Evolutionary conservation across 768 basidiomycete species (phyloP).

Genomic region (Mycena polygramma): DNA sequence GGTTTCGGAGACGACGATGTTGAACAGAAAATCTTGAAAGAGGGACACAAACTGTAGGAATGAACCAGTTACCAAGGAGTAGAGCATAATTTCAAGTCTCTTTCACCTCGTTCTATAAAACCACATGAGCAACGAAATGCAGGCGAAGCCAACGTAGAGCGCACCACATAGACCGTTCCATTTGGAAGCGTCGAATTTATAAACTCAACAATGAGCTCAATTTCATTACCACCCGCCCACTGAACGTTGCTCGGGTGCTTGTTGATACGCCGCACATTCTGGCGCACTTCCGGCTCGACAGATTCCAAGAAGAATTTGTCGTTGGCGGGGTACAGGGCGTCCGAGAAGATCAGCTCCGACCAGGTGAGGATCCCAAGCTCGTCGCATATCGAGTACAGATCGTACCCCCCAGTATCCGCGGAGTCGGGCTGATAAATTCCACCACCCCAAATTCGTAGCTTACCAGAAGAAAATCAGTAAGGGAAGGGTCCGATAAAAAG

Average conservation of each 20-base stretch:
- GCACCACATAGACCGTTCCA: slow-evolving; percentile 57
- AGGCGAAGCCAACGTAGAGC: slow-evolving; percentile 16
- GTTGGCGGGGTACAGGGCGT: slow-evolving; percentile 66
- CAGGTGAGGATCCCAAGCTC: slow-evolving; percentile 72
- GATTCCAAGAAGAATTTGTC: slow-evolving; percentile 65
- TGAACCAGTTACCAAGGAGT: not conserved
- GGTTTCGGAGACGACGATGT: slow-evolving; percentile 62
- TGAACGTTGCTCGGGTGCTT: slow-evolving; percentile 69
- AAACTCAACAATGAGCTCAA: slow-evolving; percentile 63
- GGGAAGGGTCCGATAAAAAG: no score
- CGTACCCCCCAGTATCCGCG: slow-evolving; percentile 61
- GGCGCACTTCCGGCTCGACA: slow-evolving; percentile 67
- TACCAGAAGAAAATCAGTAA: no score
- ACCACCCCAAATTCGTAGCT: slow-evolving; percentile 74
- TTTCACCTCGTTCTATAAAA: slow-evolving; percentile 30
- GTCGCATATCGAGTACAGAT: slow-evolving; percentile 70
- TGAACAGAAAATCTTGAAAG: slow-evolving; percentile 66
- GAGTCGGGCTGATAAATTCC: slow-evolving; percentile 64
- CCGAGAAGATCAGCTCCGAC: slow-evolving; percentile 74
- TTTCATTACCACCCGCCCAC: slow-evolving; percentile 75
- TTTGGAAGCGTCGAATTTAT: slow-evolving; percentile 54
- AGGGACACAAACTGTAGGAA: slow-evolving; percentile 58
- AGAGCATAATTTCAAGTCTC: no score
- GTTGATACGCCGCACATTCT: slow-evolving; percentile 69
- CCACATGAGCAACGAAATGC: not conserved